A percentile compares a stretch with the other conserved stretches of the same genome.
phyloP scores from a whole-genome alignment of 129 eudicot species.

The Saposhnikovia divaricata region DNA sequence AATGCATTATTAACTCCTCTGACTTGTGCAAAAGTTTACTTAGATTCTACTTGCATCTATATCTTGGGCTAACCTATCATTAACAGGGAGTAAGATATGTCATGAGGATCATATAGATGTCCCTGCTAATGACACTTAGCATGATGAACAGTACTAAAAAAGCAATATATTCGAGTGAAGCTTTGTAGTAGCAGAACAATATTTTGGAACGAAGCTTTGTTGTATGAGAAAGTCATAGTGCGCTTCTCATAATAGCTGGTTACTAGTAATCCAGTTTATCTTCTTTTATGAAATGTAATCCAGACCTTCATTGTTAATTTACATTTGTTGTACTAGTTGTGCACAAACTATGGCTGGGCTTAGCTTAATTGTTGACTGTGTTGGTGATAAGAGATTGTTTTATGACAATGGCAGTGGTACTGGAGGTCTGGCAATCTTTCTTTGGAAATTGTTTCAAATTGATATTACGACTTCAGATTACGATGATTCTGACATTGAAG shows the following conservation, averaged over 20 bases:
- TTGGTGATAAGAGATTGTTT: conserved; percentile 10
- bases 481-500: conserved; percentile 90
- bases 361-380: conserved; percentile 7
- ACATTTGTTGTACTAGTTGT: not conserved
- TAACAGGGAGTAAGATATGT: not conserved
- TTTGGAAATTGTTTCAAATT: conserved; percentile 50
- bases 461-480: conserved; percentile 94
- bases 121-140: not conserved
- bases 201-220: not conserved
- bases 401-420: conserved; percentile 65
- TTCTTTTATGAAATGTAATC: not conserved
- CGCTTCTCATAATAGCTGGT: not conserved
- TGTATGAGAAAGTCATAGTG: not conserved
- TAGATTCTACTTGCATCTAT: not conserved
- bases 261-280: not conserved
- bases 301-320: not conserved
- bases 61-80: not conserved
- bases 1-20: not conserved
- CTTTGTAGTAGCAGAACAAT: not conserved
- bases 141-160: not conserved
- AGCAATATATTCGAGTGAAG: not conserved
- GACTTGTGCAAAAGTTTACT: not conserved
- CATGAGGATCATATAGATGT: not conserved
- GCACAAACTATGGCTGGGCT: not conserved
- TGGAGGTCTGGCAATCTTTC: conserved; percentile 87